Conservation (phyloP, 2,329 filamentous ascomycete species). For the Ophiostoma himal-ulmi region DNA sequence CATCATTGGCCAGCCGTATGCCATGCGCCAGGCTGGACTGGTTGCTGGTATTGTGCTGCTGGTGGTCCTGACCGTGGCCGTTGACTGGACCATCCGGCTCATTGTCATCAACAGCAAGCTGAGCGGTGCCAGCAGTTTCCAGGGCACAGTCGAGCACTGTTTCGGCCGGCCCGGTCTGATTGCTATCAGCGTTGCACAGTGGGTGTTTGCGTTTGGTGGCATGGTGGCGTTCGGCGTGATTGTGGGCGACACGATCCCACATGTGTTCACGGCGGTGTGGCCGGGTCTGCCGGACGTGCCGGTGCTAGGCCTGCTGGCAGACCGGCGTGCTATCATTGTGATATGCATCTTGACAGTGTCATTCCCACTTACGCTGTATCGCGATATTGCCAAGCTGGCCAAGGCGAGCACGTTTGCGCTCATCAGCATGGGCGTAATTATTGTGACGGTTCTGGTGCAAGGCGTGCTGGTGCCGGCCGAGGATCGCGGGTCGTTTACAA, state of each 20-base stretch:
- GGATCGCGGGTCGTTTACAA: slow-evolving; percentile 63
- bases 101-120: slow-evolving; percentile 98
- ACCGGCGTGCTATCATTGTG: slow-evolving; percentile 79
- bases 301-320: slow-evolving; percentile 74
- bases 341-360: slow-evolving; percentile 80
- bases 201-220: slow-evolving; percentile 96
- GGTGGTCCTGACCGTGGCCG: slow-evolving; percentile 68
- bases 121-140: slow-evolving; percentile 87
- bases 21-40: slow-evolving; percentile 87
- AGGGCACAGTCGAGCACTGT: slow-evolving; percentile 92
- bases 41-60: slow-evolving; percentile 73
- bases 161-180: slow-evolving; percentile 84
- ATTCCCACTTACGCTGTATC: slow-evolving; percentile 85
- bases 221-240: slow-evolving; percentile 99
- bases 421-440: slow-evolving; percentile 86
- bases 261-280: slow-evolving; percentile 77
- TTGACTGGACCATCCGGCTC: slow-evolving; percentile 96
- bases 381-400: slow-evolving; percentile 95
- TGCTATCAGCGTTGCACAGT: slow-evolving; percentile 85
- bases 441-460: slow-evolving; percentile 81
- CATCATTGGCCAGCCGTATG: slow-evolving; percentile 84
- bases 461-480: slow-evolving; percentile 67
- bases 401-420: slow-evolving; percentile 93
- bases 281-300: slow-evolving; percentile 66
- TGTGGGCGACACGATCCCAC: slow-evolving; percentile 91